Evolutionary conservation across 352 stramenopile genomes (phyloP).

Genomic region (Thraustochytrium sp.): DNA sequence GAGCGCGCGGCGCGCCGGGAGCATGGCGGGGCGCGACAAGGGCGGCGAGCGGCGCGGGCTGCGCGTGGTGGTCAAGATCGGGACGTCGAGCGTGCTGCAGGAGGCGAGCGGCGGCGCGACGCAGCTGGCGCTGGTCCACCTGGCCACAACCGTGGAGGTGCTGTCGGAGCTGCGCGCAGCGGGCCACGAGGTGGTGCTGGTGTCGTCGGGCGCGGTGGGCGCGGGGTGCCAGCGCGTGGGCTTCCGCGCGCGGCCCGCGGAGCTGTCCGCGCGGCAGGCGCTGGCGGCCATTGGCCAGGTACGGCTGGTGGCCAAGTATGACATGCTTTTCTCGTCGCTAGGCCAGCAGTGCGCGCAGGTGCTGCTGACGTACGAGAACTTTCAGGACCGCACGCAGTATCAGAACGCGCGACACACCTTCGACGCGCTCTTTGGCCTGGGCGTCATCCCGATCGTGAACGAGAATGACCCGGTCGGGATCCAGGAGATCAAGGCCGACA

Average conservation of each 20-base stretch:
- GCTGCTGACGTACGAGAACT: constrained; percentile 48
- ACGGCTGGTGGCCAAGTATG: constrained; percentile 38
- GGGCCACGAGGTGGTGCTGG: constrained; percentile 39
- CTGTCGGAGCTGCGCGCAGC: neutral
- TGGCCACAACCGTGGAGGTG: constrained; percentile 15
- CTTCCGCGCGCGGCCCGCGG: neutral
- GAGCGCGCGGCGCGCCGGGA: too few relatives aligned
- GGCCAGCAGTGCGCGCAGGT: constrained; percentile 44
- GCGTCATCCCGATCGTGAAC: constrained; percentile 96
- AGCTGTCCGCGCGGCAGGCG: constrained; percentile 14
- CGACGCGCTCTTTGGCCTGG: constrained; percentile 82
- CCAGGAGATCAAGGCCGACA: constrained; percentile 64
- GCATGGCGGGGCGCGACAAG: neutral
- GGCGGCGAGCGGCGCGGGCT: neutral
- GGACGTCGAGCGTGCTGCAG: constrained; percentile 36
- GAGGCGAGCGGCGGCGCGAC: neutral
- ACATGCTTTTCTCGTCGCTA: constrained; percentile 36
- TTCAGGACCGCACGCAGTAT: constrained; percentile 32
- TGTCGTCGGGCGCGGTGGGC: constrained; percentile 33
- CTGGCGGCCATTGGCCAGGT: constrained; percentile 44
- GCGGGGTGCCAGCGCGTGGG: constrained; percentile 32
- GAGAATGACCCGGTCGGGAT: constrained; percentile 95
- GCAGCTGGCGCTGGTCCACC: neutral
- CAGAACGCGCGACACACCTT: constrained; percentile 63
- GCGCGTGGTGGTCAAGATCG: constrained; percentile 42